phyloP scores from a whole-genome alignment of 1,139 yeast genomes.

The Geotrichum citri-aurantii region DNA sequence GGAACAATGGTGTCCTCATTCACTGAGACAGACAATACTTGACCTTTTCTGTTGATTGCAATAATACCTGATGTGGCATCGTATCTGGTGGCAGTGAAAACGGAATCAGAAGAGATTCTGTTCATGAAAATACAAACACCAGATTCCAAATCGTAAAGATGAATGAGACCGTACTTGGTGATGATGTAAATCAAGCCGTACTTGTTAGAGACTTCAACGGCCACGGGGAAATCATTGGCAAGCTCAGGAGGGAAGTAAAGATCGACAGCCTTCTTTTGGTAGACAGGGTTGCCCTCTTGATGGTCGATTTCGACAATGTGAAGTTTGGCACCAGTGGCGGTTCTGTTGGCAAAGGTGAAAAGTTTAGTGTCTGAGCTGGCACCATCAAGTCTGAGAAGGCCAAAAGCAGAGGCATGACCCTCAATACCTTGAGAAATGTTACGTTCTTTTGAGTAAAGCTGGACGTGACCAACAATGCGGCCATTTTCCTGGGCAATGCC shows the following conservation, averaged over 20 bases:
- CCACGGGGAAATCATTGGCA: conserved; percentile 91
- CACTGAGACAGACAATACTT: conserved; percentile 88
- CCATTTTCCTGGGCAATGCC: conserved; percentile 96
- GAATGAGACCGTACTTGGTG: conserved; percentile 95
- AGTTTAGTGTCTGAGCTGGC: conserved; percentile 75
- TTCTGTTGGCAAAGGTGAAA: conserved; percentile 81
- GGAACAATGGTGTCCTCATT: conserved; percentile 83
- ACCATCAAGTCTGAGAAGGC: conserved; percentile 66
- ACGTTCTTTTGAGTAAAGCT: conserved; percentile 80
- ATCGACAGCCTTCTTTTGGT: conserved; percentile 84
- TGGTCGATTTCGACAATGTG: conserved; percentile 97
- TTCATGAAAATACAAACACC: conserved; percentile 92
- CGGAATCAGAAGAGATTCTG: conserved; percentile 94
- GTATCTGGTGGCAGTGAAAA: conserved; percentile 80
- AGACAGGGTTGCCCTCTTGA: conserved; percentile 74
- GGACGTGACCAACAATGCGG: conserved; percentile 93
- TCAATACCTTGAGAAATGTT: conserved; percentile 95
- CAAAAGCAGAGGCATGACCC: conserved; percentile 94
- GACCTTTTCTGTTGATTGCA: conserved; percentile 92
- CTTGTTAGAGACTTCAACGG: conserved; percentile 77
- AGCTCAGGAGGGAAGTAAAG: conserved; percentile 97
- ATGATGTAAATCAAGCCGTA: conserved; percentile 84
- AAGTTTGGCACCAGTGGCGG: conserved; percentile 76
- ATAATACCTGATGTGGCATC: conserved; percentile 71
- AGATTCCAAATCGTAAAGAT: conserved; percentile 87